Evolutionary conservation across 768 basidiomycete genomes (phyloP).

Genomic region (Rubroboletus satanas): DNA sequence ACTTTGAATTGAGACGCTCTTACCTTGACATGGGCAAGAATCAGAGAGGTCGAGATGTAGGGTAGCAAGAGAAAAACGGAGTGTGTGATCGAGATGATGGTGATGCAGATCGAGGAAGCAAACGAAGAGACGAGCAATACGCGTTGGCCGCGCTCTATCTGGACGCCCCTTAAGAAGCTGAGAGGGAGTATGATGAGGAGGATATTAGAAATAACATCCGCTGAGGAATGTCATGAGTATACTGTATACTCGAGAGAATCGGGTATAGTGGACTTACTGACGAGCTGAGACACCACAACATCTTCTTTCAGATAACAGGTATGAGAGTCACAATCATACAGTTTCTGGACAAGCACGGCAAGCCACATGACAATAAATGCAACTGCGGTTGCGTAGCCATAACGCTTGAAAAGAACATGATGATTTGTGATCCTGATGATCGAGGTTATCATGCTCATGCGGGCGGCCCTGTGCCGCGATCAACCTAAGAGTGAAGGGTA

Average conservation of each 20-base stretch:
- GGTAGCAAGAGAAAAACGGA: background rate
- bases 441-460: conserved; percentile 4
- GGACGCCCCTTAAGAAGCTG: background rate
- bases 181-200: conserved; percentile 6
- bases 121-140: conserved; percentile 9
- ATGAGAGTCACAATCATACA: background rate
- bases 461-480: background rate
- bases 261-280: background rate
- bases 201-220: conserved; percentile 9
- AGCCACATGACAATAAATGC: conserved; percentile 1
- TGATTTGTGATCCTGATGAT: background rate
- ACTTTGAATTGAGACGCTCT: background rate
- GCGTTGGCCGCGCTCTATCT: background rate
- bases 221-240: conserved; percentile 1
- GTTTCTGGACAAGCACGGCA: background rate
- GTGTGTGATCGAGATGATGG: conserved; percentile 7
- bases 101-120: conserved; percentile 12
- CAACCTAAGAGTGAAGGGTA: background rate
- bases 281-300: background rate
- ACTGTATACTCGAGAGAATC: background rate
- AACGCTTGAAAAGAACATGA: background rate
- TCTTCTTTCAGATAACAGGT: background rate
- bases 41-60: background rate
- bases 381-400: background rate
- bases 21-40: conserved; percentile 14